phyloP scores from a whole-genome alignment of 2,329 filamentous ascomycete species.

The Paramyrothecium sp. region DNA sequence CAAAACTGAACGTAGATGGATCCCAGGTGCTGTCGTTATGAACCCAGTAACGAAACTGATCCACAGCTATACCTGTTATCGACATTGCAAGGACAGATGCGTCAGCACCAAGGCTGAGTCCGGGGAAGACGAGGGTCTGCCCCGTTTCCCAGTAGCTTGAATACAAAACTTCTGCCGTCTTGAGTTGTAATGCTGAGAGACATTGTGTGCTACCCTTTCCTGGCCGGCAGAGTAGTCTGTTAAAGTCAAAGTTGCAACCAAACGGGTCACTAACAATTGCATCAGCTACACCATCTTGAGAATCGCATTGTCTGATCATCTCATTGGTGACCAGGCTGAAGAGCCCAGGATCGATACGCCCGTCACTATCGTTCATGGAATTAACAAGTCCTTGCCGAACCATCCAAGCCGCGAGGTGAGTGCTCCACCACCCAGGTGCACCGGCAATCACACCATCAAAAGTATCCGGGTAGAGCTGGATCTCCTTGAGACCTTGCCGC shows the following conservation, averaged over 20 bases:
- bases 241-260: conserved; percentile 43
- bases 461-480: not conserved
- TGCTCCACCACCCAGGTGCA: conserved; percentile 45
- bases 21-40: conserved; percentile 10
- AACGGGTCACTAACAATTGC: conserved; percentile 46
- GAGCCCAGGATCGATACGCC: conserved; percentile 17
- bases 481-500: not conserved
- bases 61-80: not conserved
- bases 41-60: conserved; percentile 10
- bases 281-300: conserved; percentile 46
- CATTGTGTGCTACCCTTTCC: not conserved
- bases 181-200: conserved; percentile 5
- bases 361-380: conserved; percentile 6
- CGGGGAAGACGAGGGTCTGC: conserved; percentile 5
- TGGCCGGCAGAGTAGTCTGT: conserved; percentile 36
- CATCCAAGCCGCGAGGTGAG: conserved; percentile 44
- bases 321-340: conserved; percentile 42
- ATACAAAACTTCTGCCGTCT: conserved; percentile 4
- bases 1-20: not conserved
- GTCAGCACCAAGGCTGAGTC: conserved; percentile 5
- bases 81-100: not conserved
- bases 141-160: conserved; percentile 2
- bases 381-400: conserved; percentile 12
- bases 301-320: conserved; percentile 49
- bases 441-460: conserved; percentile 37